These are phyloP conservation scores for Lanmaoa pseudosensibilis DNA, from an alignment of 768 basidiomycete genomes.

Conservation along the genomic window DNA sequence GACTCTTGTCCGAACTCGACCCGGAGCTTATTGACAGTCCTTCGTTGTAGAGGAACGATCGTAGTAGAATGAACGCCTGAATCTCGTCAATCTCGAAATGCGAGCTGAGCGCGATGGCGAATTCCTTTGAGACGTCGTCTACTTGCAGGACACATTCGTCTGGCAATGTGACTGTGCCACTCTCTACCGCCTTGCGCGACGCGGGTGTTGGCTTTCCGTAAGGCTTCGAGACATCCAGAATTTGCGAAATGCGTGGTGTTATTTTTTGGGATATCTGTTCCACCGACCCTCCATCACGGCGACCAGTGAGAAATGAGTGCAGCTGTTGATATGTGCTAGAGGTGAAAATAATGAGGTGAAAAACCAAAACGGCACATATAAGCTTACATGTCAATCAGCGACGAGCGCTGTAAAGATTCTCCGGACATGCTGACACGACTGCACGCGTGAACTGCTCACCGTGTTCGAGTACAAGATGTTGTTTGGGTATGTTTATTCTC, in stretches of 20 bases:
- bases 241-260: conserved; percentile 52
- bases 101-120: conserved; percentile 68
- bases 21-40: conserved; percentile 57
- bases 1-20: conserved; percentile 41
- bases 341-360: background rate
- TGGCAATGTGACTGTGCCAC: conserved; percentile 64
- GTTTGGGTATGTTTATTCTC: conserved; percentile 25
- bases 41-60: conserved; percentile 77
- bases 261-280: conserved; percentile 62
- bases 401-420: conserved; percentile 60
- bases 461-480: conserved; percentile 14
- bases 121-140: conserved; percentile 69
- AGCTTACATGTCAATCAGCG: conserved; percentile 65
- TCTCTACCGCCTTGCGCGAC: conserved; percentile 66
- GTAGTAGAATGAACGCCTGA: conserved; percentile 70
- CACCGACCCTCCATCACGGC: conserved; percentile 55
- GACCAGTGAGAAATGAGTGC: conserved; percentile 57
- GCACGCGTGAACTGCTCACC: background rate
- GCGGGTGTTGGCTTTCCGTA: conserved; percentile 69
- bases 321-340: conserved; percentile 65
- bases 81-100: conserved; percentile 78
- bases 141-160: conserved; percentile 64
- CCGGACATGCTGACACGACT: conserved; percentile 36
- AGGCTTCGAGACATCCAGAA: conserved; percentile 57
- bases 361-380: background rate